phyloP scores from a whole-genome alignment of 306 rosid species.

The Canavalia gladiata region DNA sequence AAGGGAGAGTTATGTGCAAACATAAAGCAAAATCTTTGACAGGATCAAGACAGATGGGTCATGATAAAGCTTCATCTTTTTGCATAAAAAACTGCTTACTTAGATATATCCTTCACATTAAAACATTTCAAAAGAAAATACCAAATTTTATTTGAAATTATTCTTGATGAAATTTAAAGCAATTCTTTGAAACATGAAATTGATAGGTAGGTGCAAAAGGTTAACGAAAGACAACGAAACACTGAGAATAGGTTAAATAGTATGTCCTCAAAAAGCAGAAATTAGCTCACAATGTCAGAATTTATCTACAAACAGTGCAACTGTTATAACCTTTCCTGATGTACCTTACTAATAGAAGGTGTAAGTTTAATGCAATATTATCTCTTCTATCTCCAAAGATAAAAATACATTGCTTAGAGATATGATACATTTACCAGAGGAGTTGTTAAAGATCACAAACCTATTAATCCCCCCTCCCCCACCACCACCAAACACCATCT shows the following conservation, averaged over 20 bases:
- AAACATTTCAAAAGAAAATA: constrained; percentile 7
- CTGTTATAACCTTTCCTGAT: not conserved
- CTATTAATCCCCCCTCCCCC: not conserved
- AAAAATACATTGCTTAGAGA: not conserved
- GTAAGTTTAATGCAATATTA: not conserved
- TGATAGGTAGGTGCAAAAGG: not conserved
- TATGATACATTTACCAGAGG: not conserved
- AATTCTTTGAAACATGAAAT: not conserved
- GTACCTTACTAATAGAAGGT: not conserved
- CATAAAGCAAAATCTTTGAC: not conserved
- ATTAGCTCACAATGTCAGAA: not conserved
- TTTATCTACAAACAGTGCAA: not conserved
- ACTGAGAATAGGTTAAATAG: not conserved
- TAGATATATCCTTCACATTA: not conserved
- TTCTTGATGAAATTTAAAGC: not conserved
- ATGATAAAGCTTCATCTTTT: not conserved
- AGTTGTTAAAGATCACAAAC: not conserved
- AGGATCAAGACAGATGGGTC: not conserved
- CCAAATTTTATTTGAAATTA: not conserved
- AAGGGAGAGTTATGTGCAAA: not conserved
- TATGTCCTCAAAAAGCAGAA: not conserved
- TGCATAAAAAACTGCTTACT: not conserved
- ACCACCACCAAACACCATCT: not conserved
- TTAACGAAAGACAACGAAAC: not conserved
- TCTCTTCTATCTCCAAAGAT: not conserved